Evolutionary conservation across 768 basidiomycete genomes (phyloP).

Genomic region (Mycena chlorophos): DNA sequence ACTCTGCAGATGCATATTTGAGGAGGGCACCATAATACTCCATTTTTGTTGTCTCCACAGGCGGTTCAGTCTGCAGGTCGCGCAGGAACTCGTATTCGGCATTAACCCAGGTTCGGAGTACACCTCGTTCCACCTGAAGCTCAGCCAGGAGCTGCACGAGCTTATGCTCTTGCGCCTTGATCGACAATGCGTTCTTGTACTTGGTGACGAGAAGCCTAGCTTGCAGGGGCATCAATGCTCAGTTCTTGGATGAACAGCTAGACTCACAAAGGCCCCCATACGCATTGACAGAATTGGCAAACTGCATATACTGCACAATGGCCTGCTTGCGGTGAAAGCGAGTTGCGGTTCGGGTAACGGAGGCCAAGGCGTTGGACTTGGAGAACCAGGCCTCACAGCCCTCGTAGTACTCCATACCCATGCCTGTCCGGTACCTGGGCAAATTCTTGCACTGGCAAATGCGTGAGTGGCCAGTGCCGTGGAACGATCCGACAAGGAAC

Average conservation of each 20-base stretch:
- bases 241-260: neutral
- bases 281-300: neutral
- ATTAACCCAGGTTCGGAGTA: neutral
- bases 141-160: neutral
- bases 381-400: no score
- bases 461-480: conserved; percentile 2
- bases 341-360: neutral
- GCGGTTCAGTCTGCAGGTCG: neutral
- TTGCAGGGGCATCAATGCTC: neutral
- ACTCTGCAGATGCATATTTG: neutral
- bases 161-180: neutral
- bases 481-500: neutral
- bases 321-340: neutral
- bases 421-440: no score
- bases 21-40: neutral
- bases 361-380: no score
- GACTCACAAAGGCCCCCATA: neutral
- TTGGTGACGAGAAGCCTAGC: neutral
- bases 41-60: no score
- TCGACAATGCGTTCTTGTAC: neutral
- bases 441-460: no score
- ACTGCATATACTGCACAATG: neutral
- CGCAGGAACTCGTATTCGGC: neutral
- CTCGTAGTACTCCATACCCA: no score
- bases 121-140: neutral